phyloP scores from a whole-genome alignment of 768 basidiomycete species.

The Trametes meyenii region DNA sequence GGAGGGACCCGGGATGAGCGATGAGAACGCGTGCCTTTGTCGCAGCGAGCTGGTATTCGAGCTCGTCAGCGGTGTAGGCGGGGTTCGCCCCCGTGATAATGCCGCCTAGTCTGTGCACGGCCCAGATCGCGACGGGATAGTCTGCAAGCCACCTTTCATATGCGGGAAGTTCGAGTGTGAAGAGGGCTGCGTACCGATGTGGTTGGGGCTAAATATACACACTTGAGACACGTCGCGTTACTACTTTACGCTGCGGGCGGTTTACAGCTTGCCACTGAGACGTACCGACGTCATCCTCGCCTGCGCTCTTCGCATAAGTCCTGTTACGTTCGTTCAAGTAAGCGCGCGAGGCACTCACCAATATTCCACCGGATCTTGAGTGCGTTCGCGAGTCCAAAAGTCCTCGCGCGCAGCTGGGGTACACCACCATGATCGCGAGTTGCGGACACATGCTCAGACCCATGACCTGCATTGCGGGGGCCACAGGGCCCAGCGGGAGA shows the following conservation, averaged over 20 bases:
- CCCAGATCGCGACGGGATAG: constrained; percentile 38
- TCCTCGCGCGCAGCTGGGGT: constrained; percentile 48
- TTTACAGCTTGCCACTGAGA: neutral
- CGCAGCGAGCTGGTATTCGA: constrained; percentile 35
- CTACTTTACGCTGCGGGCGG: neutral
- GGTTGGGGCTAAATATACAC: constrained; percentile 63
- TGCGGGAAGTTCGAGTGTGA: neutral
- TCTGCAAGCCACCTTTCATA: constrained; percentile 13
- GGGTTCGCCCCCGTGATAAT: constrained; percentile 49
- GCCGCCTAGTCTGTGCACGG: constrained; percentile 57
- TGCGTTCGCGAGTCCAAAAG: constrained; percentile 51
- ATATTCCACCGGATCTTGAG: constrained; percentile 46
- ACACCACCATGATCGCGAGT: neutral
- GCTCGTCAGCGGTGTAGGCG: constrained; percentile 35
- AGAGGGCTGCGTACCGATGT: constrained; percentile 23
- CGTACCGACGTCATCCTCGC: constrained; percentile 55
- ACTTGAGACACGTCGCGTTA: constrained; percentile 39
- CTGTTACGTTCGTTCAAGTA: neutral
- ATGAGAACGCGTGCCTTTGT: constrained; percentile 33
- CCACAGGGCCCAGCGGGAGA: neutral
- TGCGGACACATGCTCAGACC: neutral
- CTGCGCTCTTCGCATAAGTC: constrained; percentile 31
- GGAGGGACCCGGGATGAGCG: constrained; percentile 28
- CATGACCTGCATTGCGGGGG: neutral
- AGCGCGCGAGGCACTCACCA: constrained; percentile 34